These are phyloP conservation scores for Tetragonia tetragonoides DNA, from an alignment of 148 eudicot genomes.

Conservation along the genomic window DNA sequence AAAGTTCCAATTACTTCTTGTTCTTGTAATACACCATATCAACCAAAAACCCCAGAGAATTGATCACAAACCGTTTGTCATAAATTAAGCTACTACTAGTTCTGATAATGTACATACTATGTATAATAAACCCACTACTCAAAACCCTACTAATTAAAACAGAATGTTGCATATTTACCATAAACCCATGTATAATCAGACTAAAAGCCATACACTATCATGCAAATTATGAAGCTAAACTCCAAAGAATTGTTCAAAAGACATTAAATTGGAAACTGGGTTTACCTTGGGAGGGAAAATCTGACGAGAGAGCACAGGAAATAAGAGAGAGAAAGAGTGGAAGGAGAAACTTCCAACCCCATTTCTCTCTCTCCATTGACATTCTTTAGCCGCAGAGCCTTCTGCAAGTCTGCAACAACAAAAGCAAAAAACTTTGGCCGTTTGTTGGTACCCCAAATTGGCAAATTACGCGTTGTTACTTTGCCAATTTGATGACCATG, in stretches of 20 bases:
- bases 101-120: too few relatives aligned
- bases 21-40: too few relatives aligned
- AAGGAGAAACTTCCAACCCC: constrained; percentile 9
- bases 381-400: constrained; percentile 8
- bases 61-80: too few relatives aligned
- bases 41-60: too few relatives aligned
- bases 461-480: not conserved
- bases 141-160: not conserved
- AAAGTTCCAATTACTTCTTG: too few relatives aligned
- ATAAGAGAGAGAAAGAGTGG: constrained; percentile 12
- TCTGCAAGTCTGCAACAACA: not conserved
- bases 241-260: not conserved
- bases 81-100: too few relatives aligned
- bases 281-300: constrained; percentile 34
- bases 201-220: not conserved
- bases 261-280: not conserved
- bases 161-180: not conserved
- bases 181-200: not conserved
- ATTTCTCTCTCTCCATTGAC: constrained; percentile 23
- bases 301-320: constrained; percentile 12
- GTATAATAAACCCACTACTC: not conserved
- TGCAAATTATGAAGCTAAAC: not conserved
- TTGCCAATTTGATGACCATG: too few relatives aligned
- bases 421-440: too few relatives aligned
- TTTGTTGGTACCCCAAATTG: not conserved